phyloP scores from a whole-genome alignment of 1,284 basidiomycete species.

The Cryptococcus sp. region DNA sequence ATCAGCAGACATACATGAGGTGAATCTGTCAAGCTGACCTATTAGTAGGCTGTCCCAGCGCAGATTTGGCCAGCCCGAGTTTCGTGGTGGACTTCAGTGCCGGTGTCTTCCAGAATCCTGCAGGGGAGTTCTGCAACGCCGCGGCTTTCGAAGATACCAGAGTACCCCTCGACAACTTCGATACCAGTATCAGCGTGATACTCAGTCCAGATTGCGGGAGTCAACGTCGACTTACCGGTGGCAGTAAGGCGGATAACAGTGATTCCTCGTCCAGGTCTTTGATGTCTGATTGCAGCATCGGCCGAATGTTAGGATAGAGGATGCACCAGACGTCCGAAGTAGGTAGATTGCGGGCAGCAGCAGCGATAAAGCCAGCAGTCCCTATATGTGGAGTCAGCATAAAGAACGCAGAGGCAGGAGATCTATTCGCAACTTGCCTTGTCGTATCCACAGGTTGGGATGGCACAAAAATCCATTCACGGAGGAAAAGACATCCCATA shows the following conservation, averaged over 20 bases:
- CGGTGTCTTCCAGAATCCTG: slow-evolving; percentile 68
- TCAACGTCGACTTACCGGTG: slow-evolving; percentile 63
- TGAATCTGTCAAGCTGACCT: slow-evolving; percentile 10
- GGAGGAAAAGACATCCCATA: slow-evolving; percentile 89
- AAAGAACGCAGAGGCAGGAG: not conserved
- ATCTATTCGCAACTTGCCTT: slow-evolving; percentile 61
- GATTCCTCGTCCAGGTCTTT: slow-evolving; percentile 71
- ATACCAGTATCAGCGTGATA: too few relatives aligned
- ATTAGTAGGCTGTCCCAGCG: slow-evolving; percentile 6
- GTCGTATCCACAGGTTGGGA: slow-evolving; percentile 94
- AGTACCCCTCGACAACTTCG: slow-evolving; percentile 65
- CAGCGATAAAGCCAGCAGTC: slow-evolving; percentile 81
- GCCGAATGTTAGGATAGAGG: slow-evolving; percentile 84
- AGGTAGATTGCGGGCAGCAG: slow-evolving; percentile 75
- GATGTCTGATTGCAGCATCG: slow-evolving; percentile 85
- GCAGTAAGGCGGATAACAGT: slow-evolving; percentile 71
- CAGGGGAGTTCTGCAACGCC: slow-evolving; percentile 48
- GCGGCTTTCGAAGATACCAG: slow-evolving; percentile 74
- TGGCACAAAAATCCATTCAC: slow-evolving; percentile 89
- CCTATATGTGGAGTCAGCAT: slow-evolving; percentile 56
- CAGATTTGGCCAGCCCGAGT: slow-evolving; percentile 21
- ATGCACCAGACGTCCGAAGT: slow-evolving; percentile 94
- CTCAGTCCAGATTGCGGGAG: too few relatives aligned
- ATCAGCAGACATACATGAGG: not conserved
- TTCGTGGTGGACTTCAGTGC: slow-evolving; percentile 21